Percentiles rank a stretch among this genome's conserved stretches.
Evolutionary conservation across 495 filamentous ascomycete genomes (phyloP).

Genomic region (Entonaema liquescens): DNA sequence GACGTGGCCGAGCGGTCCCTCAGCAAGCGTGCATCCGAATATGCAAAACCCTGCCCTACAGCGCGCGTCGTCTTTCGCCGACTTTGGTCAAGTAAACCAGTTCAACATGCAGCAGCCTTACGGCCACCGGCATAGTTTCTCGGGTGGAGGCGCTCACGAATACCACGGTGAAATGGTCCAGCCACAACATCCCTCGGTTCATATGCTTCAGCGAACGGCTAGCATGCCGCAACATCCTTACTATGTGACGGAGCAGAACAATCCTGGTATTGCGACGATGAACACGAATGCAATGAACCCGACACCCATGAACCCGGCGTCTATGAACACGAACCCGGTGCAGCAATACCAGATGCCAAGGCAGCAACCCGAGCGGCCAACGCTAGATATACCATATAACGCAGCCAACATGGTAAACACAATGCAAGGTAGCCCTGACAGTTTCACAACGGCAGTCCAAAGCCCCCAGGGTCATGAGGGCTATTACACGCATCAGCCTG

Average conservation of each 20-base stretch:
- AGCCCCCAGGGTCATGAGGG: slow-evolving; percentile 56
- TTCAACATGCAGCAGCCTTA: slow-evolving; percentile 52
- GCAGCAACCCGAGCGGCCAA: slow-evolving; percentile 51
- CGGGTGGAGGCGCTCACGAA: slow-evolving; percentile 48
- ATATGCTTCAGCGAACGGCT: slow-evolving; percentile 50
- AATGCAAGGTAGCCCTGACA: slow-evolving; percentile 60
- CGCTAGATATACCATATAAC: slow-evolving; percentile 56
- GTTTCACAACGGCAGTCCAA: slow-evolving; percentile 58
- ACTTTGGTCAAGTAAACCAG: slow-evolving; percentile 54
- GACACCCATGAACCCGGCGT: too few species aligned
- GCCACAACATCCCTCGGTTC: slow-evolving; percentile 46
- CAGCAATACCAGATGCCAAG: slow-evolving; percentile 56
- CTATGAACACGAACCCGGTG: slow-evolving; percentile 60
- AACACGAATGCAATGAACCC: too few species aligned
- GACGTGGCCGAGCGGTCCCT: slow-evolving; percentile 48
- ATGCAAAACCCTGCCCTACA: slow-evolving; percentile 48
- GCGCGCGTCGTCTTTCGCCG: slow-evolving; percentile 54
- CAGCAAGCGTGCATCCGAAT: slow-evolving; percentile 34
- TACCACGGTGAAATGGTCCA: slow-evolving; percentile 49
- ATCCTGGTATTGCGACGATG: slow-evolving; percentile 62
- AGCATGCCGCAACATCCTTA: slow-evolving; percentile 55
- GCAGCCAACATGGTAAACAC: slow-evolving; percentile 48
- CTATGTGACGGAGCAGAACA: slow-evolving; percentile 61
- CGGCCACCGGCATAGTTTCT: slow-evolving; percentile 56
- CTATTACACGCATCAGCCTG: slow-evolving; percentile 57